These are phyloP conservation scores for Lobosporangium transversale DNA, from an alignment of 192 early-diverging fungal species.

Conservation along the genomic window DNA sequence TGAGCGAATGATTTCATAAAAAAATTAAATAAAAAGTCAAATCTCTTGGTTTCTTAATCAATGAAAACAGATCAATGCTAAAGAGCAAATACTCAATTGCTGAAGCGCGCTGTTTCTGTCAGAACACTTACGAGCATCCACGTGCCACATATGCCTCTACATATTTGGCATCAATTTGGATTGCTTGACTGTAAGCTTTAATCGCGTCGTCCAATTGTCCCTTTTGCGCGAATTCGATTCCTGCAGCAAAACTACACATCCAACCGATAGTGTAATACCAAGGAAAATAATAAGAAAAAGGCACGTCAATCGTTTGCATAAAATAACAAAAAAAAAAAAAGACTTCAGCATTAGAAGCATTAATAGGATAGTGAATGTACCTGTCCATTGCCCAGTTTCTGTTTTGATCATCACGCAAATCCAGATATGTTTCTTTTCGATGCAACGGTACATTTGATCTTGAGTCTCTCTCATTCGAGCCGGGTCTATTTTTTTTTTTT, in stretches of 20 bases:
- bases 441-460: slow-evolving; percentile 26
- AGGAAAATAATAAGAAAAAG: too few species aligned
- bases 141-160: slow-evolving; percentile 44
- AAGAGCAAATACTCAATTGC: too few species aligned
- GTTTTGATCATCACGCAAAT: slow-evolving; percentile 48
- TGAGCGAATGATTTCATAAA: neutral
- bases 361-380: too few species aligned
- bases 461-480: slow-evolving; percentile 21
- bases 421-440: slow-evolving; percentile 44
- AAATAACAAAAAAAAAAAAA: neutral
- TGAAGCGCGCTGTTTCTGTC: too few species aligned
- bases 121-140: slow-evolving; percentile 55
- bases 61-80: too few species aligned
- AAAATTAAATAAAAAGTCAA: too few species aligned
- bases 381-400: slow-evolving; percentile 49
- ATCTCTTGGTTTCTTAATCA: too few species aligned
- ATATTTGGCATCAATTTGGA: slow-evolving; percentile 38
- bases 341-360: neutral
- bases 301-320: too few species aligned
- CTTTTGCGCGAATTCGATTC: slow-evolving; percentile 31
- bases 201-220: slow-evolving; percentile 42
- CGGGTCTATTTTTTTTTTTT: slow-evolving; percentile 10
- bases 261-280: too few species aligned
- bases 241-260: slow-evolving; percentile 16
- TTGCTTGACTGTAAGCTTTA: slow-evolving; percentile 41